Conservation (phyloP, 2,329 filamentous ascomycete species). For the Aspergillus jensenii region DNA sequence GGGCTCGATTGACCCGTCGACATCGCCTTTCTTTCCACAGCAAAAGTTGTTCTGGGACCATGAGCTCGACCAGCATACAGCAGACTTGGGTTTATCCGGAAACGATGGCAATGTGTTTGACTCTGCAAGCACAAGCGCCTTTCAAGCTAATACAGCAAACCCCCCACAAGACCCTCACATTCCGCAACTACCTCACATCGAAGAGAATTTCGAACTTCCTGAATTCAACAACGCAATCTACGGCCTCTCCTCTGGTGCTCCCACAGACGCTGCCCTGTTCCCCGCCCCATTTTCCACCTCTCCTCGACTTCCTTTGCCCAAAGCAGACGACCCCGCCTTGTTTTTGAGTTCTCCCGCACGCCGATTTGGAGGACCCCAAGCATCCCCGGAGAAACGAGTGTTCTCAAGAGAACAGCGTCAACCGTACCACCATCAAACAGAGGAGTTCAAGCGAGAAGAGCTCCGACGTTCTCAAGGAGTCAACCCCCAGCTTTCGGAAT, state of each 20-base stretch:
- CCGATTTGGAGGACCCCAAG: constrained; percentile 43
- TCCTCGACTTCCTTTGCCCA: constrained; percentile 39
- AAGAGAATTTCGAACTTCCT: constrained; percentile 34
- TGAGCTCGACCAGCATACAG: constrained; percentile 29
- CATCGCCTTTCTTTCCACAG: constrained; percentile 59
- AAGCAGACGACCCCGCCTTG: constrained; percentile 47
- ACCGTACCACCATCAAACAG: constrained; percentile 50
- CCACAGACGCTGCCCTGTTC: constrained; percentile 39
- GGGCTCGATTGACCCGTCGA: constrained; percentile 51
- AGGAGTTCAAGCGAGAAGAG: constrained; percentile 48
- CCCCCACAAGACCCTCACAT: constrained; percentile 25
- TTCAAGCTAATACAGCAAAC: constrained; percentile 18
- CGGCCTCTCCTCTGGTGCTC: constrained; percentile 27
- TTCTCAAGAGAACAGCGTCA: constrained; percentile 35
- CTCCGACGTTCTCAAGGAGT: constrained; percentile 35
- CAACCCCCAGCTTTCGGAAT: constrained; percentile 26
- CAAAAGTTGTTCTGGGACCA: constrained; percentile 53
- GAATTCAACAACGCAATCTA: constrained; percentile 30
- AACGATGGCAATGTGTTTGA: constrained; percentile 24
- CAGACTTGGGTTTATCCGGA: constrained; percentile 17
- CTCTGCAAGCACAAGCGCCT: constrained; percentile 16
- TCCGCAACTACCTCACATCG: constrained; percentile 38
- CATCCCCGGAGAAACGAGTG: constrained; percentile 28
- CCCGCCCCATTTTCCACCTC: constrained; percentile 48
- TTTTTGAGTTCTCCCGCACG: constrained; percentile 51